These are phyloP conservation scores for Pascua sp. DNA, from an alignment of 1,284 basidiomycete species.

Conservation along the genomic window DNA sequence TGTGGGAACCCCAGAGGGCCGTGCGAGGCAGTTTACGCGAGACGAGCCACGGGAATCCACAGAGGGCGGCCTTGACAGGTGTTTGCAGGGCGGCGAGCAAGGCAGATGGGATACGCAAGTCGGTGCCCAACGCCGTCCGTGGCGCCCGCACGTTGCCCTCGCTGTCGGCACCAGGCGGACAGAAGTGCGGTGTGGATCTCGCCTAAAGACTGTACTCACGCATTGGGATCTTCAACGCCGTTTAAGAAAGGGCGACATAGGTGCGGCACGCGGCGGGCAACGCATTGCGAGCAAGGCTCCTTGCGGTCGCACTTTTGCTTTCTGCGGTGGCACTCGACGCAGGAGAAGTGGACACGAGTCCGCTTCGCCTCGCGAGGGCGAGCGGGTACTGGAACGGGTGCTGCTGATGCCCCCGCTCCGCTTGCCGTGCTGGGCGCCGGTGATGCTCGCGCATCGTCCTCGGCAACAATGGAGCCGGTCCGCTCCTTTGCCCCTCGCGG, in stretches of 20 bases:
- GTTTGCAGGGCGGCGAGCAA: background rate
- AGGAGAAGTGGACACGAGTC: conserved; percentile 48
- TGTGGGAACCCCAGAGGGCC: too few relatives aligned
- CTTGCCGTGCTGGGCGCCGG: background rate
- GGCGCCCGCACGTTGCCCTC: background rate
- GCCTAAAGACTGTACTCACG: conserved; percentile 28
- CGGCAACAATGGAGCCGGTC: conserved; percentile 27
- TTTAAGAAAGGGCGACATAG: conserved; percentile 51
- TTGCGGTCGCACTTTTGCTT: conserved; percentile 49
- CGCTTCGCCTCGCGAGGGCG: conserved; percentile 35
- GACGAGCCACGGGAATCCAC: too few relatives aligned
- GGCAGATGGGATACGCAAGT: background rate
- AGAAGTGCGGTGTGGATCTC: background rate
- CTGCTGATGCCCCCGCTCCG: conserved; percentile 9
- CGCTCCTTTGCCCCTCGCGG: conserved; percentile 22
- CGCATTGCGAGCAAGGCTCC: conserved; percentile 50
- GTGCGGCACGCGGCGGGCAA: conserved; percentile 49
- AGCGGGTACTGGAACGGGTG: conserved; percentile 31
- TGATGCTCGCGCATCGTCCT: conserved; percentile 29
- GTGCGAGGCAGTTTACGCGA: too few relatives aligned
- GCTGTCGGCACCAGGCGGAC: too few relatives aligned
- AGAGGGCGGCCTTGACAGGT: too few relatives aligned
- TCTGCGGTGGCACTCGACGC: conserved; percentile 49
- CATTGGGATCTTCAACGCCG: conserved; percentile 49
- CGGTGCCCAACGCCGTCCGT: too few relatives aligned